These are phyloP conservation scores for Kwoniella dendrophila DNA, from an alignment of 768 basidiomycete species.

Conservation along the genomic window DNA sequence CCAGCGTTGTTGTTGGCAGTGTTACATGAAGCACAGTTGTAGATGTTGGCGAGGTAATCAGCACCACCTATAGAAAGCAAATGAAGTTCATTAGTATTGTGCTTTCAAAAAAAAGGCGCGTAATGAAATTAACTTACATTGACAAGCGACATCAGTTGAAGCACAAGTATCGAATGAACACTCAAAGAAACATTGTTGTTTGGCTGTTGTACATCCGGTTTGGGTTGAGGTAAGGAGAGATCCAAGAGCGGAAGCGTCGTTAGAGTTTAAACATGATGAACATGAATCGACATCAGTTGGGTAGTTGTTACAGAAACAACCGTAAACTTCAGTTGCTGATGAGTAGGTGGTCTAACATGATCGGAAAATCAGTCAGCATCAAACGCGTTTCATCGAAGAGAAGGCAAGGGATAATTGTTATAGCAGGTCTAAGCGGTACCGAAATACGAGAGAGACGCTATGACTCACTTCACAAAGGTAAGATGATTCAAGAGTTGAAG, in stretches of 20 bases:
- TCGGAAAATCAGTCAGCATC: background rate
- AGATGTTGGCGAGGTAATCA: slow-evolving; percentile 51
- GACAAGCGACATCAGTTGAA: slow-evolving; percentile 49
- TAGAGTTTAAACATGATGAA: slow-evolving; percentile 46
- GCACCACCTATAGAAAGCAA: slow-evolving; percentile 25
- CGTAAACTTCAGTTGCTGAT: slow-evolving; percentile 39
- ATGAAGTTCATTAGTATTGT: background rate
- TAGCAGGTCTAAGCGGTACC: background rate
- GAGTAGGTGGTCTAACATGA: slow-evolving; percentile 15
- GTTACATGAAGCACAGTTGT: slow-evolving; percentile 55
- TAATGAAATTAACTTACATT: slow-evolving; percentile 38
- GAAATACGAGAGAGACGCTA: background rate
- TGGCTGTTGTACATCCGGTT: slow-evolving; percentile 34
- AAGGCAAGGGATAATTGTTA: background rate
- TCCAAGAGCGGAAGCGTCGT: slow-evolving; percentile 41
- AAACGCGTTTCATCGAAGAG: background rate
- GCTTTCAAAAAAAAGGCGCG: background rate
- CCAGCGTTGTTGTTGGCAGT: slow-evolving; percentile 53
- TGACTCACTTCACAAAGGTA: slow-evolving; percentile 47
- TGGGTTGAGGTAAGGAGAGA: slow-evolving; percentile 36
- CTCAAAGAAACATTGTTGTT: slow-evolving; percentile 46
- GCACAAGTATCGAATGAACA: slow-evolving; percentile 51
- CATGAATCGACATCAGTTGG: slow-evolving; percentile 50
- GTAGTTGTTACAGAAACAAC: slow-evolving; percentile 53
- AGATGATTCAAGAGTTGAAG: slow-evolving; percentile 40